Conservation (phyloP, 306 rosid species). For the Cucurbita pepo region DNA sequence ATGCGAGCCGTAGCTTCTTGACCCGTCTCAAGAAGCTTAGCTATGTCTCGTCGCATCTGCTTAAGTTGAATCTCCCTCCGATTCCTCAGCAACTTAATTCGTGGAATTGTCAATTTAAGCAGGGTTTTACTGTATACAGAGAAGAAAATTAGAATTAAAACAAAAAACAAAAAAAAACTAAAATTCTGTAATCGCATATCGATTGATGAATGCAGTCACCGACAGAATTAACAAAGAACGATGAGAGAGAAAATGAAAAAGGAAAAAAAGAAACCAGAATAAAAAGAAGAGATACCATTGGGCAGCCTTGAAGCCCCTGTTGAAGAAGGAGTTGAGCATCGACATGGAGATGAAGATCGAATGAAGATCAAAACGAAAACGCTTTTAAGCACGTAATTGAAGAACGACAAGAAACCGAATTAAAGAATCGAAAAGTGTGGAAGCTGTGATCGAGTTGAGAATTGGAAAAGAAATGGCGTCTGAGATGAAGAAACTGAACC, state of each 20-base stretch:
- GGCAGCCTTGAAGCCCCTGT: conserved; percentile 74
- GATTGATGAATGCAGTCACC: not conserved
- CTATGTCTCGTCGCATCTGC: conserved; percentile 92
- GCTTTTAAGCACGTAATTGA: not conserved
- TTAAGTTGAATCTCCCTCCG: conserved; percentile 73
- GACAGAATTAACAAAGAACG: too few species aligned
- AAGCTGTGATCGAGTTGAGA: not conserved
- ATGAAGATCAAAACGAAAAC: not conserved
- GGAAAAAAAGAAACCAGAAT: not conserved
- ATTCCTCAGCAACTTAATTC: conserved; percentile 83
- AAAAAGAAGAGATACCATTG: conserved; percentile 39
- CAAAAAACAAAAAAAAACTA: not conserved
- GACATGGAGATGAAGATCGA: conserved; percentile 26
- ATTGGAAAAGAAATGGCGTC: not conserved
- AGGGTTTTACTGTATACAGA: conserved; percentile 55
- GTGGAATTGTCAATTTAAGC: conserved; percentile 78
- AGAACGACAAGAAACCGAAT: not conserved
- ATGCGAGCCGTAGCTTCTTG: conserved; percentile 98
- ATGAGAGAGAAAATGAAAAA: too few species aligned
- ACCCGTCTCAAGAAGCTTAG: conserved; percentile 95
- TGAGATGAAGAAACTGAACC: not conserved
- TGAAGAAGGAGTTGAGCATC: conserved; percentile 84
- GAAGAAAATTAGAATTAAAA: not conserved
- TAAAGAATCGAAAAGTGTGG: not conserved
- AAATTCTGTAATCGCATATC: not conserved